Evolutionary conservation across 345 rosid genomes (phyloP), one percentile per base, ranked within the genome.

Genomic region (Stellera chamaejasme): DNA sequence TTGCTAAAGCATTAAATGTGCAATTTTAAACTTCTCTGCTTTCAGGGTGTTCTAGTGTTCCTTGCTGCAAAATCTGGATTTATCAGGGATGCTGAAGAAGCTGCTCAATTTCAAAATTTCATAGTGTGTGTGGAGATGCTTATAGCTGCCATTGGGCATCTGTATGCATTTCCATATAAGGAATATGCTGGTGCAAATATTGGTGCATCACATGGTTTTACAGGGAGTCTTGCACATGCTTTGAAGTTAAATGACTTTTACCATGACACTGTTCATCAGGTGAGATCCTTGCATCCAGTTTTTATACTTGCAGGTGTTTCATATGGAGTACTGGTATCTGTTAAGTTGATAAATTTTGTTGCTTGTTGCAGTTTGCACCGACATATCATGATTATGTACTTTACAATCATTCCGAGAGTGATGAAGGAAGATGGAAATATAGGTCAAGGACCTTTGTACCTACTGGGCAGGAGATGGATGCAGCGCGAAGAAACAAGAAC

Each of bases 241-340:
- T 58, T 87, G 61, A 82, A 80, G 68, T 73, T 90, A 59, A 90
- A 82, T 72, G 97, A 90, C 70, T 80, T 90, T 62, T 90, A 90
- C 68, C 95, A 90, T 60, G 97, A 87, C 60, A 90, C 95, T 26
- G 90, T 90, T 73, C 97, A 90, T 70, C 97, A 90, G 85, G 97
- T 90, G 66, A 53, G 51, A 19, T 19, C 39, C 39, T 32, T 32
- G 39, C 39, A 32, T 32, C 48, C 0, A 4, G 44, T 43, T 50
- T 59, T 58, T 50, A 10, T 19, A 12, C 26, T 28, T 66, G 4
- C 2, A 32, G 10, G 5, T 48, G 27, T 1, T 36, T 19, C 50
- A 0, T 2, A 5, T 8, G 28, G 43, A 43, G 13, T 47, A 43
- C 60, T 32, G 39, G 39, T 32, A 4, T 32, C 39, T 59, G 55